These are phyloP conservation scores for Metahyphopichia silvanorum DNA, from an alignment of 805 yeast species.

Conservation along the genomic window DNA sequence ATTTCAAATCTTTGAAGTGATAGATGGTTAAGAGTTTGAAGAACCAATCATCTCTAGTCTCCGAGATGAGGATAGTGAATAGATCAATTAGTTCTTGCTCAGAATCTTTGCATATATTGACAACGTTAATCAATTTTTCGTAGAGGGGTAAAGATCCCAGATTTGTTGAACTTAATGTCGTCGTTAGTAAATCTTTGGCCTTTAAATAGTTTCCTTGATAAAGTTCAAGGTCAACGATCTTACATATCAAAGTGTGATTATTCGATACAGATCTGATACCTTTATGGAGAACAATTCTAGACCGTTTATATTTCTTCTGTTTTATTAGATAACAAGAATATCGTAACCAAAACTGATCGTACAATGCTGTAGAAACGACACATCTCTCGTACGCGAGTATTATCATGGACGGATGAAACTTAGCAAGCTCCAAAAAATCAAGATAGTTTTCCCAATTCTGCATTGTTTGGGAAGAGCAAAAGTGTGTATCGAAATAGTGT, in stretches of 20 bases:
- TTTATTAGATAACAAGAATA: constrained; percentile 40
- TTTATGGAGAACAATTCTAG: constrained; percentile 35
- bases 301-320: constrained; percentile 25
- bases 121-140: constrained; percentile 42
- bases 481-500: constrained; percentile 35
- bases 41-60: constrained; percentile 32
- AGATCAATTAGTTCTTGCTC: constrained; percentile 25
- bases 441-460: constrained; percentile 59
- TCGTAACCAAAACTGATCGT: constrained; percentile 48
- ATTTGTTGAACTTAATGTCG: constrained; percentile 19
- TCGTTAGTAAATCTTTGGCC: constrained; percentile 31
- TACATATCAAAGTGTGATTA: constrained; percentile 29
- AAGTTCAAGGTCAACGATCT: constrained; percentile 44
- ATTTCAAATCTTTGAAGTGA: constrained; percentile 5
- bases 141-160: constrained; percentile 33
- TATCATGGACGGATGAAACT: constrained; percentile 19
- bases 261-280: constrained; percentile 23
- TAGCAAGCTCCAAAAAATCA: constrained; percentile 45
- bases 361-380: constrained; percentile 41
- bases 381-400: constrained; percentile 47
- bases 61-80: constrained; percentile 23
- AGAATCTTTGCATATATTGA: constrained; percentile 24
- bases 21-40: constrained; percentile 31
- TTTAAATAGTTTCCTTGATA: constrained; percentile 27
- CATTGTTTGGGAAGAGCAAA: constrained; percentile 43